phyloP scores from a whole-genome alignment of 2,329 filamentous ascomycete genomes.

The Microdochium paspali region DNA sequence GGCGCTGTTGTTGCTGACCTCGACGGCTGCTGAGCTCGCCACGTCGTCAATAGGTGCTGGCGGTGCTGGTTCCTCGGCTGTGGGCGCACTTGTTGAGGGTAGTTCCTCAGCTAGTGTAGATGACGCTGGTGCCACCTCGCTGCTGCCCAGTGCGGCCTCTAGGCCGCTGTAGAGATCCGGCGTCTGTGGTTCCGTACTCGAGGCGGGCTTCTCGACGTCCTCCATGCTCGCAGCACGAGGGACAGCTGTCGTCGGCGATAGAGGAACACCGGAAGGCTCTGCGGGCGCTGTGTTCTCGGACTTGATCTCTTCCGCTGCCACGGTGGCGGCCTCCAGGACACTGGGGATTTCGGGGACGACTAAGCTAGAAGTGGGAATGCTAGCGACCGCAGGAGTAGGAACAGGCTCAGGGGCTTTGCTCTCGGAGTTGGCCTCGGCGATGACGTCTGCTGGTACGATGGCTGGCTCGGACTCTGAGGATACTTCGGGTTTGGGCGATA shows the following conservation, averaged over 20 bases:
- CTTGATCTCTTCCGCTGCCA: not conserved
- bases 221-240: conserved; percentile 1
- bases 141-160: conserved; percentile 31
- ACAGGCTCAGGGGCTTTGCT: not conserved
- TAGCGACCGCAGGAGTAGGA: not conserved
- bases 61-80: too few species aligned
- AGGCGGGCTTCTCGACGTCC: not conserved
- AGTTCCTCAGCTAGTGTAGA: too few species aligned
- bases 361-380: not conserved
- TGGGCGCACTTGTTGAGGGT: too few species aligned
- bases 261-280: not conserved
- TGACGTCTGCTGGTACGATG: conserved; percentile 7
- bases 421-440: not conserved
- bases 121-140: conserved; percentile 5
- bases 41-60: too few species aligned
- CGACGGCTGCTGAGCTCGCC: too few species aligned
- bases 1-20: too few species aligned
- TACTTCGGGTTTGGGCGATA: not conserved
- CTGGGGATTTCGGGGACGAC: not conserved
- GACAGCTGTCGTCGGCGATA: not conserved
- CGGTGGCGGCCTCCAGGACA: not conserved
- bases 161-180: conserved; percentile 35
- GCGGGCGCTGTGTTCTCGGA: not conserved
- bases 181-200: conserved; percentile 19
- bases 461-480: conserved; percentile 3